Evolutionary conservation across 208 protist genomes (phyloP).

Genomic region (Crithidia brevicula): DNA sequence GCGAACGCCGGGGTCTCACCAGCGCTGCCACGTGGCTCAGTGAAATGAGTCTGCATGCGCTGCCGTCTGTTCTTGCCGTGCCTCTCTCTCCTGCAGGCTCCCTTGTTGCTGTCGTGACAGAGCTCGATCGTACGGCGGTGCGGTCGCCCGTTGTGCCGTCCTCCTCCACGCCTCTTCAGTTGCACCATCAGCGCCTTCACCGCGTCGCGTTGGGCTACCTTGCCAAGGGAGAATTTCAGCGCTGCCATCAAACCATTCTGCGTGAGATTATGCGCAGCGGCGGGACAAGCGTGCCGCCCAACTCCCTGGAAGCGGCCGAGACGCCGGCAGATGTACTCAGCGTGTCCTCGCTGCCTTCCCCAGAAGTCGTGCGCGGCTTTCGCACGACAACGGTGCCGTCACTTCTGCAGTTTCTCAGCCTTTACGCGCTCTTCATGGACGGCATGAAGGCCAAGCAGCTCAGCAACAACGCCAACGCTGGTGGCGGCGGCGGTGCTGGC

Average conservation of each 20-base stretch:
- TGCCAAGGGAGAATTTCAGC: constrained; percentile 69
- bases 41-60: constrained; percentile 69
- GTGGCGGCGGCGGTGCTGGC: constrained; percentile 27
- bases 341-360: constrained; percentile 6
- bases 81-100: constrained; percentile 6
- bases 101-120: neutral
- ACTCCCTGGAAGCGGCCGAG: neutral
- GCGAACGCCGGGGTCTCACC: constrained; percentile 60
- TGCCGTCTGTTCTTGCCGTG: constrained; percentile 23
- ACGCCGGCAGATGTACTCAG: neutral
- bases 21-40: constrained; percentile 64
- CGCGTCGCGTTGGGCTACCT: constrained; percentile 63
- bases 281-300: neutral
- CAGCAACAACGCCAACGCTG: constrained; percentile 18
- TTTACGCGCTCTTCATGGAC: constrained; percentile 85
- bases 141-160: neutral
- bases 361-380: constrained; percentile 30
- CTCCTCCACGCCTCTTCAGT: neutral
- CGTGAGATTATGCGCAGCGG: constrained; percentile 47
- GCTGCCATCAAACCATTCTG: constrained; percentile 66
- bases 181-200: constrained; percentile 46
- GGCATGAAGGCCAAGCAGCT: constrained; percentile 66
- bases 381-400: constrained; percentile 40
- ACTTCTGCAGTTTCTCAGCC: constrained; percentile 67
- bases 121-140: neutral